phyloP scores from a whole-genome alignment of 345 rosid genomes.

The Eucalyptus curtisii region DNA sequence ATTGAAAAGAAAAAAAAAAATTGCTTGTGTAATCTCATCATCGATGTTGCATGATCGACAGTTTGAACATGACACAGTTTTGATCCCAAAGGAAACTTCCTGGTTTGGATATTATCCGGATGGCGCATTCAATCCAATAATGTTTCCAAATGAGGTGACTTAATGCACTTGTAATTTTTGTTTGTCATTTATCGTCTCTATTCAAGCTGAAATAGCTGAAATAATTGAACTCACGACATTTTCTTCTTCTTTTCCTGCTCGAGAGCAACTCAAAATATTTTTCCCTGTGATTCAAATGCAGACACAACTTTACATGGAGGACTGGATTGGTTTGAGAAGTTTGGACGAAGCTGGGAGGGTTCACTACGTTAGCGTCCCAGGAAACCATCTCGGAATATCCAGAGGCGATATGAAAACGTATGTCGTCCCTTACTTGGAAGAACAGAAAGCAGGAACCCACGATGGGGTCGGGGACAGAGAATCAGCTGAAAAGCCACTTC shows the following conservation, averaged over 20 bases:
- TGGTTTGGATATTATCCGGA: constrained; percentile 92
- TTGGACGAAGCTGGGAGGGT: constrained; percentile 62
- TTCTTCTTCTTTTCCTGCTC: background rate
- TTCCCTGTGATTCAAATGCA: constrained; percentile 1
- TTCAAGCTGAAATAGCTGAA: background rate
- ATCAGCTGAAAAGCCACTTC: constrained; percentile 1
- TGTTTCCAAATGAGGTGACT: constrained; percentile 41
- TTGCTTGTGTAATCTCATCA: background rate
- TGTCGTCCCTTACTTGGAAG: constrained; percentile 58
- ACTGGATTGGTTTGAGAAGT: constrained; percentile 79
- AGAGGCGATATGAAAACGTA: constrained; percentile 32
- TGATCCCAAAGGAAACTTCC: constrained; percentile 84
- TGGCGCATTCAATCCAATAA: constrained; percentile 51
- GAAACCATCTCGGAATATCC: constrained; percentile 64
- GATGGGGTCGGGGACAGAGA: background rate
- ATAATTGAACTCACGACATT: background rate
- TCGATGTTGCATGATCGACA: constrained; percentile 6
- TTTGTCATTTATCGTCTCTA: background rate
- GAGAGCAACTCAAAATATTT: background rate
- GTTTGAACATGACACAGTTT: constrained; percentile 59
- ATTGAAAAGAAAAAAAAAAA: background rate
- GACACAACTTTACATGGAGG: constrained; percentile 78
- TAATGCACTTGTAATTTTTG: background rate
- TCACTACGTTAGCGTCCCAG: constrained; percentile 43
- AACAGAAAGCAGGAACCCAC: background rate